A percentile compares a stretch with the other conserved stretches of the same genome.
Evolutionary conservation across 495 filamentous ascomycete species (phyloP).

Genomic region (Neurospora cerealis): DNA sequence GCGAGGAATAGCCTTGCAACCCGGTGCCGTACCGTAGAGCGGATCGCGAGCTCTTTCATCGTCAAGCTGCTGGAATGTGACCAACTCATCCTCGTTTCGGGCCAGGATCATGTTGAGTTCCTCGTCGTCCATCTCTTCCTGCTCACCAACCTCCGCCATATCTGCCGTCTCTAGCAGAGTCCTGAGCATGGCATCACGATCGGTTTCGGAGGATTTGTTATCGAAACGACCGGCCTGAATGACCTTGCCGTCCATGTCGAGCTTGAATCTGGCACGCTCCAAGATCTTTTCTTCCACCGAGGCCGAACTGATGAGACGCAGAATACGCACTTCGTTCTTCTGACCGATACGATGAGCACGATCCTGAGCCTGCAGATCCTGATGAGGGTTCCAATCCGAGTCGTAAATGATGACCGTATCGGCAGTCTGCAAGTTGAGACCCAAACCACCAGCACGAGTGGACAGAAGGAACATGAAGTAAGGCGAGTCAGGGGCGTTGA

Average conservation of each 20-base stretch:
- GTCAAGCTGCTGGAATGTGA: conserved; percentile 67
- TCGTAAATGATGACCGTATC: conserved; percentile 99
- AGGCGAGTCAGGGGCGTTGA: conserved; percentile 81
- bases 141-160: conserved; percentile 68
- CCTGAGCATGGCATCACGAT: conserved; percentile 89
- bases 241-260: conserved; percentile 98
- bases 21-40: conserved; percentile 56
- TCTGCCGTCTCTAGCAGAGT: conserved; percentile 88
- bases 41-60: conserved; percentile 53
- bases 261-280: conserved; percentile 92
- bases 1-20: conserved; percentile 56
- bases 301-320: conserved; percentile 89
- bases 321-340: conserved; percentile 97
- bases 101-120: conserved; percentile 86
- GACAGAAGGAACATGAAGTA: conserved; percentile 98
- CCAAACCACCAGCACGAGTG: conserved; percentile 96
- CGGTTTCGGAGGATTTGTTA: conserved; percentile 97
- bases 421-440: conserved; percentile 91
- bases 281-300: conserved; percentile 98
- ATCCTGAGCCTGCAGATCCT: conserved; percentile 98
- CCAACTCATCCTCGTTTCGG: conserved; percentile 62
- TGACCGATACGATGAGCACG: conserved; percentile 99
- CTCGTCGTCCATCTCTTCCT: conserved; percentile 95
- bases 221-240: conserved; percentile 99
- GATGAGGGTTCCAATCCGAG: conserved; percentile 99